phyloP scores from a whole-genome alignment of 495 filamentous ascomycete genomes.

The Aspergillus funiculosus region DNA sequence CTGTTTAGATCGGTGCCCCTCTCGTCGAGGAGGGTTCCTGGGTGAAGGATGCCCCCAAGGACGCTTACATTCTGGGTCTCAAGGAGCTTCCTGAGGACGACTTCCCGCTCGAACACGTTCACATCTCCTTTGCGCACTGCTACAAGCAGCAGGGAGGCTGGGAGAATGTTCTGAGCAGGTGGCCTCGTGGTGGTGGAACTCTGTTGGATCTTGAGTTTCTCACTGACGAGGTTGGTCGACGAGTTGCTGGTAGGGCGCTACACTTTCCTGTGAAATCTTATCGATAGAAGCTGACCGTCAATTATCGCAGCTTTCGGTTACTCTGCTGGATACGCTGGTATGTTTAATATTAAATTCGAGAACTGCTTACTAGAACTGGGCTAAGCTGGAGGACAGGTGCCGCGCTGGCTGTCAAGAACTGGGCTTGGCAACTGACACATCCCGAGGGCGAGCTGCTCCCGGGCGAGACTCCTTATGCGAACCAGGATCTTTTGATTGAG shows the following conservation, averaged over 20 bases:
- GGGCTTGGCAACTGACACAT: slow-evolving; percentile 81
- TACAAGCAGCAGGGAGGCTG: slow-evolving; percentile 88
- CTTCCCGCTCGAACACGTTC: slow-evolving; percentile 79
- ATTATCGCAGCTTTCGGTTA: slow-evolving; percentile 53
- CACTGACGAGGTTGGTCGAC: slow-evolving; percentile 66
- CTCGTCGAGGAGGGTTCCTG: slow-evolving; percentile 81
- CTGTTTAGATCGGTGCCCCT: slow-evolving; percentile 54
- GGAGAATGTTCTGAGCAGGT: slow-evolving; percentile 74
- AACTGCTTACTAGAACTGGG: neutral
- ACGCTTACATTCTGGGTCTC: slow-evolving; percentile 82
- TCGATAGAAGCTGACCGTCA: slow-evolving; percentile 9
- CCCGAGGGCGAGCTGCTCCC: slow-evolving; percentile 57
- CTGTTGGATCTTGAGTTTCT: slow-evolving; percentile 91
- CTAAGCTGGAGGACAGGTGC: slow-evolving; percentile 31
- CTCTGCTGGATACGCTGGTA: slow-evolving; percentile 74
- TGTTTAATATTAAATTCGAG: neutral
- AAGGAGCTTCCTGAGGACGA: slow-evolving; percentile 91
- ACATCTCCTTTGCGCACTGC: slow-evolving; percentile 79
- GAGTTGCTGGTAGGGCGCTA: slow-evolving; percentile 57
- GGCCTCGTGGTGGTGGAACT: slow-evolving; percentile 73
- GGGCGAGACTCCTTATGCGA: slow-evolving; percentile 66
- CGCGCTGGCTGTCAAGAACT: slow-evolving; percentile 75
- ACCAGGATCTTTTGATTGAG: slow-evolving; percentile 64
- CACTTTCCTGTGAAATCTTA: slow-evolving; percentile 28
- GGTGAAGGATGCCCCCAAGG: slow-evolving; percentile 62